phyloP scores from a whole-genome alignment of 169 alveolate genomes.

The Sarcocystis neurona region DNA sequence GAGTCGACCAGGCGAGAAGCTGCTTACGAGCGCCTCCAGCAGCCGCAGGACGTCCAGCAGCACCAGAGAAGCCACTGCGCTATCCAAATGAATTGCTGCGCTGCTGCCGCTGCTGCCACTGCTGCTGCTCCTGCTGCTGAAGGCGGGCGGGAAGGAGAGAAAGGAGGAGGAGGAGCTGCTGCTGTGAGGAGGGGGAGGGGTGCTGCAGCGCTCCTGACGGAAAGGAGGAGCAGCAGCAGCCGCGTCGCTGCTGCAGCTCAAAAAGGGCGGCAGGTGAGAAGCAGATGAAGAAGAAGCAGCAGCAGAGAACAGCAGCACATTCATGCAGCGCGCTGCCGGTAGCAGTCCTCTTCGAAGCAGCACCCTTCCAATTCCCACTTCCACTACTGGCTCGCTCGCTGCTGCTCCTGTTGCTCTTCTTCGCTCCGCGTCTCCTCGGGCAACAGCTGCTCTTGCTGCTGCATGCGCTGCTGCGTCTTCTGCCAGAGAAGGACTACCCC shows the following conservation, averaged over 20 bases:
- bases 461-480: not conserved
- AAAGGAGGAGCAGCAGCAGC: too few relatives aligned
- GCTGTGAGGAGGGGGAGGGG: not conserved
- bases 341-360: too few relatives aligned
- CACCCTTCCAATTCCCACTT: too few relatives aligned
- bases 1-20: too few relatives aligned
- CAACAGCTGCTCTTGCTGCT: not conserved
- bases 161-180: not conserved
- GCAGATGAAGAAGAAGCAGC: not conserved
- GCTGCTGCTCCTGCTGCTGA: not conserved
- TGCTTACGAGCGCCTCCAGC: not conserved
- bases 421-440: not conserved
- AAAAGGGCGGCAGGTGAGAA: too few relatives aligned
- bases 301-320: not conserved
- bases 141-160: not conserved
- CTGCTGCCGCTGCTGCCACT: not conserved
- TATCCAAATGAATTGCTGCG: not conserved
- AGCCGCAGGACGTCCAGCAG: slow-evolving; percentile 7
- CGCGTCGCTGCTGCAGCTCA: too few relatives aligned
- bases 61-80: slow-evolving; percentile 15
- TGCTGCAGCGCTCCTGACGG: too few relatives aligned
- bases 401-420: not conserved
- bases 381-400: not conserved
- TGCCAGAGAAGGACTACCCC: not conserved
- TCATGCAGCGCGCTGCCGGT: slow-evolving; percentile 7